Evolutionary conservation across 2,329 filamentous ascomycete genomes (phyloP).

Genomic region (Exophiala sp.): DNA sequence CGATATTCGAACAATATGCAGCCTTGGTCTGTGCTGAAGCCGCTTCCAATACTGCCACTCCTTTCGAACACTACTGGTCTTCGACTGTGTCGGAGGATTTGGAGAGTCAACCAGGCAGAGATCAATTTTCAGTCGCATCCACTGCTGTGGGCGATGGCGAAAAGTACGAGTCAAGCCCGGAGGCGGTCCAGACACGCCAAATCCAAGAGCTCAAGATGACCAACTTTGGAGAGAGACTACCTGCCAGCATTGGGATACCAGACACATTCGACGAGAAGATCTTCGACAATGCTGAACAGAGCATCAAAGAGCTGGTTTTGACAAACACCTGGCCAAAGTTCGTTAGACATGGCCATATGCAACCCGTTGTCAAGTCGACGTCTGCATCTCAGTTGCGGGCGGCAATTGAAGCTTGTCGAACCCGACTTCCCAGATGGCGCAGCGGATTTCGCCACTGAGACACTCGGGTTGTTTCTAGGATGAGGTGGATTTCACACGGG

Average conservation of each 20-base stretch:
- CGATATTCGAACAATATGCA: slow-evolving; percentile 56
- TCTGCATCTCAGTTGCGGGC: slow-evolving; percentile 11
- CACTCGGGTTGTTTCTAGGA: not conserved
- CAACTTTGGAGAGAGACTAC: slow-evolving; percentile 32
- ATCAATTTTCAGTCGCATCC: slow-evolving; percentile 20
- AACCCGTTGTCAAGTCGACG: slow-evolving; percentile 13
- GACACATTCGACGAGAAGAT: slow-evolving; percentile 49
- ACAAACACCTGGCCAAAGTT: slow-evolving; percentile 63
- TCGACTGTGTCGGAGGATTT: slow-evolving; percentile 30
- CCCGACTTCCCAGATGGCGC: slow-evolving; percentile 5
- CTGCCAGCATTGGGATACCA: slow-evolving; percentile 38
- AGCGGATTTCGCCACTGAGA: slow-evolving; percentile 4
- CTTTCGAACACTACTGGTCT: slow-evolving; percentile 33
- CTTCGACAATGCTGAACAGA: slow-evolving; percentile 58
- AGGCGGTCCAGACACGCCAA: slow-evolving; percentile 6
- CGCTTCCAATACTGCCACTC: slow-evolving; percentile 39
- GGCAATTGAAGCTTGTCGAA: slow-evolving; percentile 9
- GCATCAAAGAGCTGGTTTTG: slow-evolving; percentile 64
- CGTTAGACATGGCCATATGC: slow-evolving; percentile 30
- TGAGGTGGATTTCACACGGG: not conserved
- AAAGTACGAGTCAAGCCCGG: slow-evolving; percentile 5
- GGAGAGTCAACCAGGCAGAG: slow-evolving; percentile 21
- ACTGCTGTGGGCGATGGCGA: slow-evolving; percentile 15
- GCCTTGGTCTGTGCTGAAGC: slow-evolving; percentile 39
- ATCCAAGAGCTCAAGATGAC: slow-evolving; percentile 25